Evolutionary conservation across 2,329 filamentous ascomycete genomes (phyloP).

Genomic region (Blastomyces silverae): DNA sequence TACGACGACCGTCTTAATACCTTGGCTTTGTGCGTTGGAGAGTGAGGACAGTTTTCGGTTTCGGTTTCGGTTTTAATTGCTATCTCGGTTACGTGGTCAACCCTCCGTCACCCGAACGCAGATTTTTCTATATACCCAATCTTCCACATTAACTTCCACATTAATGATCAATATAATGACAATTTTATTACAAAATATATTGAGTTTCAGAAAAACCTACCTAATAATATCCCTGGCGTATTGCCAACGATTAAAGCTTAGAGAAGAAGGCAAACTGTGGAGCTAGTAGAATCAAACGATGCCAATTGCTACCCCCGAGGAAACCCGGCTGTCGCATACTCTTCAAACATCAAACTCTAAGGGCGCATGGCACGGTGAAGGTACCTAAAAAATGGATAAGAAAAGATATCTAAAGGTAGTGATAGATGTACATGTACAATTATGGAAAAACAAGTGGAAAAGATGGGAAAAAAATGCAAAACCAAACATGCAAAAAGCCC

Average conservation of each 20-base stretch:
- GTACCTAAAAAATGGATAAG: not conserved
- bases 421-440: not conserved
- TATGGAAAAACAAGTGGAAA: not conserved
- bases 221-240: not conserved
- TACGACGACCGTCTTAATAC: not conserved
- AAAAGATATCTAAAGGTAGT: not conserved
- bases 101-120: too few relatives aligned
- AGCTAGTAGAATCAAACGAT: too few relatives aligned
- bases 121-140: not conserved
- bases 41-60: not conserved
- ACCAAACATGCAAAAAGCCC: not conserved
- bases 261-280: too few relatives aligned
- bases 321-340: too few relatives aligned
- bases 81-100: not conserved
- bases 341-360: too few relatives aligned
- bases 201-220: too few relatives aligned
- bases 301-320: too few relatives aligned
- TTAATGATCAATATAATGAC: conserved; percentile 5
- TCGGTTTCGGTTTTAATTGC: not conserved
- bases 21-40: not conserved
- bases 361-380: not conserved
- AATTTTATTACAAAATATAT: not conserved
- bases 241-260: not conserved
- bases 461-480: not conserved
- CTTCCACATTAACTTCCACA: not conserved